phyloP scores from a whole-genome alignment of 768 basidiomycete species.

The Psilocybe cyanescens region DNA sequence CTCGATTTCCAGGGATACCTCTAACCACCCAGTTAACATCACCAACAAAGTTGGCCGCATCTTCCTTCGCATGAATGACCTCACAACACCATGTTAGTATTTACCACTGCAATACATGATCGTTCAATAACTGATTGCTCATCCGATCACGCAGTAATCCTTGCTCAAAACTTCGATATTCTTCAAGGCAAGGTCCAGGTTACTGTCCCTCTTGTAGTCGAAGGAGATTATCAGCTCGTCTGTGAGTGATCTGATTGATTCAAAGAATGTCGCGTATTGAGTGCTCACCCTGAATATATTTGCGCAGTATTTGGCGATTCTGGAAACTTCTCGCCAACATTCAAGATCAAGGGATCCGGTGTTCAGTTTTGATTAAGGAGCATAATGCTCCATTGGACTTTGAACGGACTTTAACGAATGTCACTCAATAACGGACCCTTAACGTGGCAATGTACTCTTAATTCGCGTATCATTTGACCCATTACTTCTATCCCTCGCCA shows the following conservation, averaged over 20 bases:
- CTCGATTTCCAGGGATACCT: conserved; percentile 36
- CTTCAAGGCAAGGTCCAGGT: conserved; percentile 35
- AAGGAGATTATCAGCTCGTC: conserved; percentile 42
- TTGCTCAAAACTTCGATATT: conserved; percentile 42
- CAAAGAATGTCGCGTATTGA: not conserved
- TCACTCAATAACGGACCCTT: not conserved
- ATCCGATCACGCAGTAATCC: conserved; percentile 21
- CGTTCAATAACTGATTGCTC: conserved; percentile 1
- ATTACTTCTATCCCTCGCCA: not conserved
- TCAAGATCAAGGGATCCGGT: conserved; percentile 29
- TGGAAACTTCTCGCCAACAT: conserved; percentile 40
- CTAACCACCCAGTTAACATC: conserved; percentile 45
- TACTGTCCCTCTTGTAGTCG: conserved; percentile 35
- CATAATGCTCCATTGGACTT: not conserved
- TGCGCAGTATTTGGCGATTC: conserved; percentile 54
- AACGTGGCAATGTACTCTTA: not conserved
- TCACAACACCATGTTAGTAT: conserved; percentile 33
- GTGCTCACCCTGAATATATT: conserved; percentile 1
- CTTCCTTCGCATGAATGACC: conserved; percentile 39
- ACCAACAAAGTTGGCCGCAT: conserved; percentile 49
- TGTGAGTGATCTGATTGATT: conserved; percentile 33
- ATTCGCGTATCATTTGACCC: not conserved
- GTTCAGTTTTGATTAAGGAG: conserved; percentile 10
- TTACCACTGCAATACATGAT: not conserved
- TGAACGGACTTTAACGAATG: not conserved